A percentile compares a stretch with the other conserved stretches of the same genome.
These are phyloP conservation scores for Phaeosphaeria sp. DNA, from an alignment of 2,329 filamentous ascomycete species.

Conservation along the genomic window DNA sequence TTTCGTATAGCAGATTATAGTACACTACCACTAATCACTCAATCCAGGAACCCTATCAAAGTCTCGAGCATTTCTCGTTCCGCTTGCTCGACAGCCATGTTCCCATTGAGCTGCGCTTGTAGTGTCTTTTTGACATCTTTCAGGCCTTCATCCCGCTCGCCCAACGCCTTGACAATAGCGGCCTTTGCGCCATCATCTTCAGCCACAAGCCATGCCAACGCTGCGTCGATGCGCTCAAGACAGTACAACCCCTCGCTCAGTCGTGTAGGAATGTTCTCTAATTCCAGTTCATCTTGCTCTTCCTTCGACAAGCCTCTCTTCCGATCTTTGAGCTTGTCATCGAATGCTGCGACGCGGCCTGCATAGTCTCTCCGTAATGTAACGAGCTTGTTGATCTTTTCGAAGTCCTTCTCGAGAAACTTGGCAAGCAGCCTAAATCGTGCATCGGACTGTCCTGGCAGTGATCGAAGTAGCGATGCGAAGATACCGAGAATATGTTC, in stretches of 20 bases:
- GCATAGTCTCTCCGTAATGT: constrained; percentile 75
- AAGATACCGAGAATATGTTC: constrained; percentile 89
- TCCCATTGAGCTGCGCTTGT: constrained; percentile 68
- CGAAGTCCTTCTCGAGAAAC: constrained; percentile 93
- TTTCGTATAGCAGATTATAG: too few species aligned
- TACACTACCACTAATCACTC: background rate
- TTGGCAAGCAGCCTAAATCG: constrained; percentile 89
- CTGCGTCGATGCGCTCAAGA: constrained; percentile 81
- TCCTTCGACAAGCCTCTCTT: constrained; percentile 62
- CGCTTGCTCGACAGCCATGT: constrained; percentile 58
- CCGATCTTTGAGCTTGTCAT: constrained; percentile 67
- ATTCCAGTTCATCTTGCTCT: constrained; percentile 66
- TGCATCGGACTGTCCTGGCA: constrained; percentile 78
- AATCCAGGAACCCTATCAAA: constrained; percentile 50
- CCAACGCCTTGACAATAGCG: constrained; percentile 69
- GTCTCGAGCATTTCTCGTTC: constrained; percentile 72
- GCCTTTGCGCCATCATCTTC: constrained; percentile 80
- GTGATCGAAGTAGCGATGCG: constrained; percentile 76
- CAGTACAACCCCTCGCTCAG: constrained; percentile 86
- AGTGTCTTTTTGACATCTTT: constrained; percentile 70
- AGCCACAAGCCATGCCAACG: constrained; percentile 88
- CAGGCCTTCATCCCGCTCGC: constrained; percentile 71
- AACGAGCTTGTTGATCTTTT: constrained; percentile 78
- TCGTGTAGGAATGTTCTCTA: constrained; percentile 75
- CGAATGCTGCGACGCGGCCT: constrained; percentile 66